Conservation (phyloP, 768 basidiomycete genomes). For the Russula abietina region DNA sequence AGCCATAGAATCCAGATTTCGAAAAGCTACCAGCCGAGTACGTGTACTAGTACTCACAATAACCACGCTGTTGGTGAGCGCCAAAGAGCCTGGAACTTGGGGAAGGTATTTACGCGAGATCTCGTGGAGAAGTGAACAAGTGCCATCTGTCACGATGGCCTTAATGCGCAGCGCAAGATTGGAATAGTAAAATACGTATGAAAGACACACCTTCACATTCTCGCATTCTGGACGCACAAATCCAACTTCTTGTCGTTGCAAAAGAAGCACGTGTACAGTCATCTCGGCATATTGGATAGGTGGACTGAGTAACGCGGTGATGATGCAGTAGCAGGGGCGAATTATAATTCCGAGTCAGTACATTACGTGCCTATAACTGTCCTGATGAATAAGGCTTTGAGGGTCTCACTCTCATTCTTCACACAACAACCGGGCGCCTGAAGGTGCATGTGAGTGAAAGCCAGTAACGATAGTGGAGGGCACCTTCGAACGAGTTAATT, state of each 20-base stretch:
- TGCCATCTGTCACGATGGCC: background rate
- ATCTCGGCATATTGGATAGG: background rate
- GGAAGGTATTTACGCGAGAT: background rate
- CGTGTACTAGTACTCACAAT: background rate
- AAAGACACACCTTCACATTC: background rate
- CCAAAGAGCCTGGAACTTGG: background rate
- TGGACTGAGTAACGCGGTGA: background rate
- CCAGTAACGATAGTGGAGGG: background rate
- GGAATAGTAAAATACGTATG: background rate
- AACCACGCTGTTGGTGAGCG: no score
- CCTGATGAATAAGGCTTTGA: background rate
- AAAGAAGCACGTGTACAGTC: background rate
- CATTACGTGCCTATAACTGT: background rate
- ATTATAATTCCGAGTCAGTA: background rate
- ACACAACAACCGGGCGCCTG: background rate
- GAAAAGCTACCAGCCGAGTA: background rate
- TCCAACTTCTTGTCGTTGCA: background rate
- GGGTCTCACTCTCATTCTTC: background rate
- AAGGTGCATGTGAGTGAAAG: background rate
- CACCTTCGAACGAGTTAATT: background rate
- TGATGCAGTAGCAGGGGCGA: background rate
- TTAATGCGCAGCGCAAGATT: no score
- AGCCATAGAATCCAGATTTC: background rate
- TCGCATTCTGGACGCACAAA: background rate
- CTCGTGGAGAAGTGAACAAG: background rate